phyloP scores from a whole-genome alignment of 1,284 basidiomycete genomes.

The Ustanciosporium gigantosporum region DNA sequence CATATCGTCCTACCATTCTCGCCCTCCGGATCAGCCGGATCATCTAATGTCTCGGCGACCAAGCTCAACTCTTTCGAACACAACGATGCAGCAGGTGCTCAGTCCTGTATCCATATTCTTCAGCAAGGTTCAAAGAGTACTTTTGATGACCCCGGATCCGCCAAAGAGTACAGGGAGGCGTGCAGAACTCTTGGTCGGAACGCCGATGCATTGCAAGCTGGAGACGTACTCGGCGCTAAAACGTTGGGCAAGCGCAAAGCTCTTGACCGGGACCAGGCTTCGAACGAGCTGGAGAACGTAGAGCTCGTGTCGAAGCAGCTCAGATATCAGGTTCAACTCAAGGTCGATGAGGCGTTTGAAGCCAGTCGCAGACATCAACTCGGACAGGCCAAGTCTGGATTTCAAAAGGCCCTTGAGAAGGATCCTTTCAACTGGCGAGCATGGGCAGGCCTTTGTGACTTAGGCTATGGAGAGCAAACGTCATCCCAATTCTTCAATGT shows the following conservation, averaged over 20 bases:
- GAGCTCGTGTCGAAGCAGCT: constrained; percentile 6
- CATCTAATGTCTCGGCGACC: constrained; percentile 15
- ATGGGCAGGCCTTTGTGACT: constrained; percentile 51
- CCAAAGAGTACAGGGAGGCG: constrained; percentile 50
- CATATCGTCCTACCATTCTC: constrained; percentile 48
- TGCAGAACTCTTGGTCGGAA: constrained; percentile 40
- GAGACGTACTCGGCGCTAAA: constrained; percentile 11
- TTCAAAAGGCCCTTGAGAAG: constrained; percentile 24
- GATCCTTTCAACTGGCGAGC: constrained; percentile 55
- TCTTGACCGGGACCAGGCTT: no score
- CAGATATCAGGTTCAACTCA: constrained; percentile 34
- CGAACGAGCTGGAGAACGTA: no score
- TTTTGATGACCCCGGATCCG: constrained; percentile 44
- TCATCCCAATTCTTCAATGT: constrained; percentile 6
- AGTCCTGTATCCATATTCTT: constrained; percentile 50
- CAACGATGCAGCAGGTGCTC: constrained; percentile 40
- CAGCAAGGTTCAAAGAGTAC: constrained; percentile 44
- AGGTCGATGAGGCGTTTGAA: constrained; percentile 40
- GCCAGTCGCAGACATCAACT: constrained; percentile 31
- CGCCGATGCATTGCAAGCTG: constrained; percentile 44
- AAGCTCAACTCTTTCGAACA: constrained; percentile 25
- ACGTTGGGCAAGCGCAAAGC: constrained; percentile 30
- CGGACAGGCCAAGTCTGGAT: constrained; percentile 31
- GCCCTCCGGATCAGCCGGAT: constrained; percentile 38
- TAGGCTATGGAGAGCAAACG: constrained; percentile 16